Base-by-base conservation (phyloP, 106 monocot species). In the Platanthera zijinensis region DNA sequence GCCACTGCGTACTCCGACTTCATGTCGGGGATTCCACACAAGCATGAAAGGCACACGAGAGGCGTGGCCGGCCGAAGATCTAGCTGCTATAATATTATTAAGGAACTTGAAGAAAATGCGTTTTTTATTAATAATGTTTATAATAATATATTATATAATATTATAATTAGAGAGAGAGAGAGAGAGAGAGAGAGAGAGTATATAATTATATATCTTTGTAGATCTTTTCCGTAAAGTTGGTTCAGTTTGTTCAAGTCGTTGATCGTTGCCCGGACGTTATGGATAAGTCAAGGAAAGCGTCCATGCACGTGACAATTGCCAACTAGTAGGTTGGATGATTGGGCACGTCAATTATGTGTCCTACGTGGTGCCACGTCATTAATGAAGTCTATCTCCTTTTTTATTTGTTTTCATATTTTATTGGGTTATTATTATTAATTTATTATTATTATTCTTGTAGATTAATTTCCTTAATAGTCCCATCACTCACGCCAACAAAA, bases 261-360 rank as follows among this genome's bases (percentile, higher is more conserved):
- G 25, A 5, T 30, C 5, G 66, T 18, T 10, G 18, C 21, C 21
- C 57, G 48, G 48, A 59, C 71, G 80, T 50, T 32, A 63, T 73
- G 52, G 64, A 10, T 57, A 61, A 46, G 74, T 73, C 63, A 64
- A 64, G 39, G 51, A 74, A 80, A 74, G 25, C 80, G 69, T 80
- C 74, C 74, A 73, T 80, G 62, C 80, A 74, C 80, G 74, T 80
- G 80, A 80, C 73, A 30, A 80, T 51, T 72, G 49, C 72, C 51
- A 70, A 48, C 25, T 25, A 25, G 30, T 7, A 3, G 67, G 30
- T 67, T 61, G 59, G 66, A 66, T 66, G 66, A 11, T 32, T 66
- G 17, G 66, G 8, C 66, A 66, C 66, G 66, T 32, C 32, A 66
- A 66, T 25, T 25, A 66, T 30, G 10, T 11, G 30, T 8, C 66